Percentiles rank a stretch among this genome's conserved stretches.
Evolutionary conservation across 2,329 filamentous ascomycete genomes (phyloP).

Genomic region (Cladophialophora bantiana): DNA sequence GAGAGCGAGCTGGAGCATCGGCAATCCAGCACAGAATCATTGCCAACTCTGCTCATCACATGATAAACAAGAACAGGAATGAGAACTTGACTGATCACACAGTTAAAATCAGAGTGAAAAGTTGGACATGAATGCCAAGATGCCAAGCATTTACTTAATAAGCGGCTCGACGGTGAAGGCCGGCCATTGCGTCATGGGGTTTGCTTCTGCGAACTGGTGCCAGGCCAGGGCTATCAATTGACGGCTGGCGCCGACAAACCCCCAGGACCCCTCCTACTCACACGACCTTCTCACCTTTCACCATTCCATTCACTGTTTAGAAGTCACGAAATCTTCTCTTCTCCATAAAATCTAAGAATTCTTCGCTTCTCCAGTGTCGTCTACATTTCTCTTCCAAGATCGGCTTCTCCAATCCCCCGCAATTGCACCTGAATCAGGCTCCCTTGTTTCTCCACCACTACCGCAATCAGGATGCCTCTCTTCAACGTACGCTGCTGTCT

Average conservation of each 20-base stretch:
- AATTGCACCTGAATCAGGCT: constrained; percentile 4
- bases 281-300: constrained; percentile 5
- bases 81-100: background rate
- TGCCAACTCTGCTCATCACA: background rate
- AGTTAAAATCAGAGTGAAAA: background rate
- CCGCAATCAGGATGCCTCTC: constrained; percentile 46
- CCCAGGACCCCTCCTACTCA: constrained; percentile 2
- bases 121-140: background rate
- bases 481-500: constrained; percentile 46
- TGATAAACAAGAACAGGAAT: background rate
- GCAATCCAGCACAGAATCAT: background rate
- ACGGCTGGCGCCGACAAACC: background rate
- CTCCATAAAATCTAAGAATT: background rate
- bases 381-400: constrained; percentile 3
- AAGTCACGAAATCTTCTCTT: background rate
- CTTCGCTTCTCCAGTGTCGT: constrained; percentile 3
- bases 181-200: constrained; percentile 16
- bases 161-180: background rate
- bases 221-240: background rate
- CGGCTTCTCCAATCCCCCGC: background rate
- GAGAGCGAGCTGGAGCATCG: background rate
- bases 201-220: background rate
- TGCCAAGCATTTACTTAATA: background rate
- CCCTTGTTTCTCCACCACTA: constrained; percentile 12
- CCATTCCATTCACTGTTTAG: background rate